A percentile compares a stretch with the other conserved stretches of the same genome.
Evolutionary conservation across 2,329 filamentous ascomycete genomes (phyloP).

Genomic region (Aspergillus japonicus): DNA sequence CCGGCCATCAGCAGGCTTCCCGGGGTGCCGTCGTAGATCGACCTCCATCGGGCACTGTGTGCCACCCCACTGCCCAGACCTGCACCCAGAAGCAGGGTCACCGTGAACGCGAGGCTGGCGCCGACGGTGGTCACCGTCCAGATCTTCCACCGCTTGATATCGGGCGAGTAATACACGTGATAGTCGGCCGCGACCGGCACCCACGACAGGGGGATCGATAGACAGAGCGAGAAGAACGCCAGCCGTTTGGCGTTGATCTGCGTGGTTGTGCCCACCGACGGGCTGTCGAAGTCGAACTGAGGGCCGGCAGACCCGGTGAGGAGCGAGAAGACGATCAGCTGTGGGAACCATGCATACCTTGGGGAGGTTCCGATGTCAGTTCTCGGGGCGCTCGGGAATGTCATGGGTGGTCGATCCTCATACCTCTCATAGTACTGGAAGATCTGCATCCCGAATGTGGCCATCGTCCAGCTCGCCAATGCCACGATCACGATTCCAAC

Average conservation of each 20-base stretch:
- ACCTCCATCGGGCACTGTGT: slow-evolving; percentile 27
- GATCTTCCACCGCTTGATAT: slow-evolving; percentile 36
- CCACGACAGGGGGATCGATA: slow-evolving; percentile 38
- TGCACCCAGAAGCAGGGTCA: slow-evolving; percentile 41
- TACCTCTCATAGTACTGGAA: slow-evolving; percentile 47
- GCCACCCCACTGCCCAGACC: slow-evolving; percentile 43
- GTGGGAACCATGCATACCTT: slow-evolving; percentile 43
- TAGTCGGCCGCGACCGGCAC: slow-evolving; percentile 42
- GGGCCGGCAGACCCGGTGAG: slow-evolving; percentile 43
- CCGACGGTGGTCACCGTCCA: slow-evolving; percentile 42
- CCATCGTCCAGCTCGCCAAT: slow-evolving; percentile 35
- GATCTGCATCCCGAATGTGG: slow-evolving; percentile 42
- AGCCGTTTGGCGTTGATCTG: slow-evolving; percentile 38
- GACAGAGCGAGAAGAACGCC: slow-evolving; percentile 38
- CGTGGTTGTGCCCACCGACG: slow-evolving; percentile 26
- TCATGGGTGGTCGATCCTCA: background rate
- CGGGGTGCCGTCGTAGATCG: slow-evolving; percentile 25
- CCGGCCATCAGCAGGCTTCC: slow-evolving; percentile 41
- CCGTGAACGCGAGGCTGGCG: slow-evolving; percentile 32
- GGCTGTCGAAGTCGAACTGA: slow-evolving; percentile 31
- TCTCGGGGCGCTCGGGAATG: background rate
- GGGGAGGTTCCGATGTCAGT: background rate
- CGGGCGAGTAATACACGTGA: slow-evolving; percentile 45
- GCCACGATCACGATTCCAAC: slow-evolving; percentile 42
- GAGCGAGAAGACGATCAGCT: slow-evolving; percentile 42